phyloP scores from a whole-genome alignment of 805 yeast species.

The Metschnikowia shivogae region DNA sequence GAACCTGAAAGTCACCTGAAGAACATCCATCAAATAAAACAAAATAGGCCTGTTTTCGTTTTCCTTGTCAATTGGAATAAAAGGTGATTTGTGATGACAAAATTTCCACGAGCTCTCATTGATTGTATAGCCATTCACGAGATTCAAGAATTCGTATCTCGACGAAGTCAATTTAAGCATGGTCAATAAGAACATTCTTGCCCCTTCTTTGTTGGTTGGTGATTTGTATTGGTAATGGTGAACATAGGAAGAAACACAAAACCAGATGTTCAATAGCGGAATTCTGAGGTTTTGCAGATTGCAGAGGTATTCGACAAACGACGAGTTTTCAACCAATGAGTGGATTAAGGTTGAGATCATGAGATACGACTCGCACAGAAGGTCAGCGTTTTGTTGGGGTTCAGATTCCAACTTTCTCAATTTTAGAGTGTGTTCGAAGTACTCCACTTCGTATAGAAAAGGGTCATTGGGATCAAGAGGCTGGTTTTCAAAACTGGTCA shows the following conservation, averaged over 20 bases:
- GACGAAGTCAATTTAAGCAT: conserved; percentile 24
- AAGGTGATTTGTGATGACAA: conserved; percentile 37
- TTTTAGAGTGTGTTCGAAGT: conserved; percentile 14
- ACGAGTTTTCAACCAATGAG: conserved; percentile 8
- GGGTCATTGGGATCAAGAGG: conserved; percentile 15
- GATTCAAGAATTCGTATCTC: neutral
- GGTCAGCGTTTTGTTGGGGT: neutral
- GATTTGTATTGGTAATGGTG: conserved; percentile 37
- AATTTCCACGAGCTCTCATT: conserved; percentile 41
- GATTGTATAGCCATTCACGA: conserved; percentile 11
- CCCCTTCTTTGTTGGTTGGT: conserved; percentile 19
- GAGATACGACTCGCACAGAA: conserved; percentile 13
- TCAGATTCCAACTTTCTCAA: conserved; percentile 3
- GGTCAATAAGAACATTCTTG: conserved; percentile 26
- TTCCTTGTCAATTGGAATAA: conserved; percentile 22
- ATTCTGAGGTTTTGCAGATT: conserved; percentile 1
- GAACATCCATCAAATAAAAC: conserved; percentile 20
- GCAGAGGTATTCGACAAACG: conserved; percentile 7
- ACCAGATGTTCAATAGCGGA: conserved; percentile 25
- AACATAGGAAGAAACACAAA: conserved; percentile 36
- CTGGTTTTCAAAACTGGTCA: conserved; percentile 17
- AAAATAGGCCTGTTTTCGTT: conserved; percentile 23
- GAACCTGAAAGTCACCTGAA: conserved; percentile 25
- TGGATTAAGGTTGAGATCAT: conserved; percentile 9
- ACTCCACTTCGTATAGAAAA: conserved; percentile 17